Percentiles rank a stretch among this genome's conserved stretches.
Evolutionary conservation across 192 early-diverging fungal genomes (phyloP).

Genomic region (Rhizoclosmatium globosum): DNA sequence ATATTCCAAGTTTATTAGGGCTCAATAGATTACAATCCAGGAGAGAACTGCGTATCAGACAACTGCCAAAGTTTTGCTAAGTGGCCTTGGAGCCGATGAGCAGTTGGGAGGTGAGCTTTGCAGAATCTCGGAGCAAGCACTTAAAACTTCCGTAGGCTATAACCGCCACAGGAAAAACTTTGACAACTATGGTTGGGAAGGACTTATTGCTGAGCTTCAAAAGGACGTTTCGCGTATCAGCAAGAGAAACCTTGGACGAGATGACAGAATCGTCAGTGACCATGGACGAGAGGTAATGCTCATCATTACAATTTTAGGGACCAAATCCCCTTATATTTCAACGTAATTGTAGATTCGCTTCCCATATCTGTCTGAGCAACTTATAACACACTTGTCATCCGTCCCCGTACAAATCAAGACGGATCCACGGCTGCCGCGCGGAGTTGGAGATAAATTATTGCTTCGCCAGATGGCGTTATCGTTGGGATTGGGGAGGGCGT

Average conservation of each 20-base stretch:
- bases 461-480: conserved; percentile 72
- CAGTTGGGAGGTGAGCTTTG: conserved; percentile 63
- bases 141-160: conserved; percentile 72
- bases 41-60: conserved; percentile 62
- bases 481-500: conserved; percentile 75
- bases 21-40: conserved; percentile 3
- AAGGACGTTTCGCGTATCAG: conserved; percentile 88
- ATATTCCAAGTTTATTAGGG: neutral
- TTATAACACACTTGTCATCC: conserved; percentile 70
- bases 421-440: conserved; percentile 80
- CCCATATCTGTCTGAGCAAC: conserved; percentile 81
- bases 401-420: conserved; percentile 82
- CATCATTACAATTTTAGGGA: neutral
- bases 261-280: conserved; percentile 91
- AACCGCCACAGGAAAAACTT: conserved; percentile 83
- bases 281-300: conserved; percentile 79
- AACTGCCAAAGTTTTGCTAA: conserved; percentile 78
- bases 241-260: conserved; percentile 88
- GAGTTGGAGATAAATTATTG: conserved; percentile 92
- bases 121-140: neutral
- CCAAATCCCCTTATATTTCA: neutral
- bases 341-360: conserved; percentile 59
- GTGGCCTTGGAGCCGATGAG: conserved; percentile 94
- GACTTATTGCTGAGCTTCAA: conserved; percentile 78
- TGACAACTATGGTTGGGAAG: conserved; percentile 66